Base-by-base conservation (phyloP, 371 early-diverging fungal species). In the Mortierella polycephala region DNA sequence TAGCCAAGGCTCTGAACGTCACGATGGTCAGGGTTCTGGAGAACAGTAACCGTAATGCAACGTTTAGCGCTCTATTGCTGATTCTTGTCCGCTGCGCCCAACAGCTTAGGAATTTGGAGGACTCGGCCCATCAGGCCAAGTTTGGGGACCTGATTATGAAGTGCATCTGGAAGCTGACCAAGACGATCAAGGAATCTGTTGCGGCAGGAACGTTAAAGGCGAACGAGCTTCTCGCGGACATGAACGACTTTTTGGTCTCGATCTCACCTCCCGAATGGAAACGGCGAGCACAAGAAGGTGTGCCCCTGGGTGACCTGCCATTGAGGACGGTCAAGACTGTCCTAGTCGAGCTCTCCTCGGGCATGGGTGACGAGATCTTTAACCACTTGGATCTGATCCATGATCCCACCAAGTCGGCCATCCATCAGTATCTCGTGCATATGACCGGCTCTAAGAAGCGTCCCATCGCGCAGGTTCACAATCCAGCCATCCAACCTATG, bases 91-190 rank as follows among this genome's bases (percentile, higher is more conserved):
- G 85, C 79, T 53, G 81, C 60, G 79, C 79, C 0, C 81, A 88
- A 20, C 84, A 84, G 9, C 83, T 79, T 37, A 60, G 73, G 44
- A 62, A 63, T 18, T 20, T 86, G 46, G 85, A 86, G 4, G 88
- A 89, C 57, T 81, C 87, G 2, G 77, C 88, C 13, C 75, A 85
- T 53, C 88, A 94, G 63, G 81, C 89, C 39, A 93, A 93, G 69
- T 93, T 90, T 71, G 92, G 92, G 14, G 96, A 97, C 74, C 76
- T 96, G 41, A 91, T 94, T n/a, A 95, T 97, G 95, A 96, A 96
- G 81, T 98, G 98, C 63, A 67, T 98, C 56, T 98, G 98, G 98
- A 96, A 97, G 67, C 72, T 96, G 61, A 93, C 96, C 23, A 97
- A 96, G 82, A 83, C 90, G 11, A 86, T 98, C 56, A 89, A 92